Percentiles rank a stretch among this genome's conserved stretches.
phyloP scores from a whole-genome alignment of 1,284 basidiomycete genomes.

The Cutaneotrichosporon curvatum region DNA sequence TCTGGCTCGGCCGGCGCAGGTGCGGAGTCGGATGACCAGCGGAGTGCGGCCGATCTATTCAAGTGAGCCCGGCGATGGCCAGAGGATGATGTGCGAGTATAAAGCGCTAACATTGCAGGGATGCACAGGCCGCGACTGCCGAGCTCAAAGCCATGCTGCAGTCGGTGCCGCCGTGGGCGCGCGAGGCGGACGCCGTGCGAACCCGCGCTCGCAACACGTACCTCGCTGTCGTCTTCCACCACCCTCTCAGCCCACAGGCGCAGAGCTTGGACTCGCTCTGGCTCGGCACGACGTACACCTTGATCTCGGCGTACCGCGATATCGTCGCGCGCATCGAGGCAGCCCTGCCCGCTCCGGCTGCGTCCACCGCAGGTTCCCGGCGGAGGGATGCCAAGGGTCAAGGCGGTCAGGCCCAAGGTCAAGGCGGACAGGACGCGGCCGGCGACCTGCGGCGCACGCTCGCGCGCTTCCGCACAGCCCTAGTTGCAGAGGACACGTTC shows the following conservation, averaged over 20 bases:
- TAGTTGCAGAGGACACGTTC: constrained; percentile 78
- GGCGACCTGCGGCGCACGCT: constrained; percentile 77
- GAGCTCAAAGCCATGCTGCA: constrained; percentile 50
- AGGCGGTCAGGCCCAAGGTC: constrained; percentile 8
- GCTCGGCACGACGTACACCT: constrained; percentile 83
- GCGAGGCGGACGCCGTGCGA: constrained; percentile 72
- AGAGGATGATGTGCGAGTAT: background rate
- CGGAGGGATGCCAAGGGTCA: background rate
- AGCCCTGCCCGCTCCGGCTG: constrained; percentile 20
- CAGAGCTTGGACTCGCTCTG: constrained; percentile 78
- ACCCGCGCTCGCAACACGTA: constrained; percentile 69
- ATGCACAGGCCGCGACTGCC: constrained; percentile 15
- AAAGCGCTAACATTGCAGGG: constrained; percentile 9
- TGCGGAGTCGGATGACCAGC: background rate
- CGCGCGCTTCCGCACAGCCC: constrained; percentile 78
- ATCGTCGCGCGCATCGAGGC: constrained; percentile 61
- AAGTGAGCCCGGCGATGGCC: constrained; percentile 1
- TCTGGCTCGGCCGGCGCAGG: background rate
- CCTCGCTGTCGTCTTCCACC: constrained; percentile 63
- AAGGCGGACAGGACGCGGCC: constrained; percentile 45
- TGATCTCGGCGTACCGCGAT: constrained; percentile 77
- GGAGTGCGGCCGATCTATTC: constrained; percentile 6
- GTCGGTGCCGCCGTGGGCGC: constrained; percentile 67
- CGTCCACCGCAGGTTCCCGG: background rate
- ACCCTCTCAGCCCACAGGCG: constrained; percentile 67